Percentiles rank a stretch among this genome's conserved stretches.
These are phyloP conservation scores for Scheffersomyces illinoinensis DNA, from an alignment of 1,139 yeast species.

Conservation along the genomic window DNA sequence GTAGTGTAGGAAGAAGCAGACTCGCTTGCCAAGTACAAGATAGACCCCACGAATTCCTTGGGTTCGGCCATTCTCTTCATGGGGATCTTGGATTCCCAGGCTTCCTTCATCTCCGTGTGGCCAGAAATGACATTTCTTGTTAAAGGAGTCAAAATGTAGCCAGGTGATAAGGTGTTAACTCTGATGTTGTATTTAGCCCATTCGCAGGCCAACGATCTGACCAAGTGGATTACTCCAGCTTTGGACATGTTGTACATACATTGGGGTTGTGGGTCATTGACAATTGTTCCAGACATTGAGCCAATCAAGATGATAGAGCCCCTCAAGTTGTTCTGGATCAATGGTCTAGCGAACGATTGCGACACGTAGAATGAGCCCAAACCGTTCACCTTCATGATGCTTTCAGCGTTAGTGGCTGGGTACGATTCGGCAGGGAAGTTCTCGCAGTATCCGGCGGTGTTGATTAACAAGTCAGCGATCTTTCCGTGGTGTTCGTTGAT, in stretches of 20 bases:
- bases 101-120: constrained; percentile 47
- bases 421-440: constrained; percentile 77
- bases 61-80: constrained; percentile 56
- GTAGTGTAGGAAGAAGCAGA: constrained; percentile 49
- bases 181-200: constrained; percentile 54
- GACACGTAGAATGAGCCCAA: constrained; percentile 73
- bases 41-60: constrained; percentile 49
- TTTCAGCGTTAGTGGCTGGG: constrained; percentile 70
- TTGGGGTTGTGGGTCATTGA: constrained; percentile 54
- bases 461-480: constrained; percentile 65
- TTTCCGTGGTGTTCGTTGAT: constrained; percentile 60
- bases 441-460: constrained; percentile 85
- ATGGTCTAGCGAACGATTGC: constrained; percentile 63
- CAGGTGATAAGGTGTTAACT: constrained; percentile 50
- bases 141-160: constrained; percentile 51
- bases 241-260: constrained; percentile 53
- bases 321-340: constrained; percentile 55
- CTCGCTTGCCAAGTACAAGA: constrained; percentile 49
- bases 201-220: constrained; percentile 50
- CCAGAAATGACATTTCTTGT: constrained; percentile 49
- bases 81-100: constrained; percentile 51
- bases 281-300: constrained; percentile 52
- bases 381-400: constrained; percentile 68
- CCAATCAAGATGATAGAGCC: constrained; percentile 50
- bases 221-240: constrained; percentile 52